These are phyloP conservation scores for Tolypocladium amazonense DNA, from an alignment of 2,329 filamentous ascomycete species.

Conservation along the genomic window DNA sequence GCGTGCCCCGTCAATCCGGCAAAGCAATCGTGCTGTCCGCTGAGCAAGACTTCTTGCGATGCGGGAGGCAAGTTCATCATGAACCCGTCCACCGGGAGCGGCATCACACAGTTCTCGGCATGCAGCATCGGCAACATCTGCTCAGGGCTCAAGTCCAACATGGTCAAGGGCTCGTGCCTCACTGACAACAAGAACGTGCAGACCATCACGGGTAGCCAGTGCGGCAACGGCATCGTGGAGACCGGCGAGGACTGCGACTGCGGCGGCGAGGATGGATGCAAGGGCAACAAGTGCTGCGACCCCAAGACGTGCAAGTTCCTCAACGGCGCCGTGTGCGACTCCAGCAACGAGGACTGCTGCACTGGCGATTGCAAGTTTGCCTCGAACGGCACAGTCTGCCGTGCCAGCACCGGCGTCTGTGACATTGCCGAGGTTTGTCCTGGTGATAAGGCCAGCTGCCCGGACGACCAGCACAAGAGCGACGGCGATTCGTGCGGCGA, in stretches of 20 bases:
- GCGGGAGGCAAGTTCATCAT: slow-evolving; percentile 79
- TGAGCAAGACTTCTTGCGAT: slow-evolving; percentile 57
- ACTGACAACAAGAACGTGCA: slow-evolving; percentile 76
- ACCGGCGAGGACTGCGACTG: slow-evolving; percentile 93
- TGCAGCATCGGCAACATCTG: slow-evolving; percentile 94
- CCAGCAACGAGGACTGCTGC: slow-evolving; percentile 75
- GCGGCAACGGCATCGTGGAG: slow-evolving; percentile 96
- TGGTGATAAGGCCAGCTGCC: slow-evolving; percentile 63
- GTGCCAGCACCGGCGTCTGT: slow-evolving; percentile 67
- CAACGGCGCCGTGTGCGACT: slow-evolving; percentile 64
- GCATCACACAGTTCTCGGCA: slow-evolving; percentile 71
- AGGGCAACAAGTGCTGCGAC: slow-evolving; percentile 72
- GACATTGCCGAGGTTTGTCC: slow-evolving; percentile 79
- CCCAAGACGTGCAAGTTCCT: slow-evolving; percentile 79
- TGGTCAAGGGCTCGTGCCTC: slow-evolving; percentile 61
- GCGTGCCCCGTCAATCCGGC: slow-evolving; percentile 54
- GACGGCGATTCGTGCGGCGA: slow-evolving; percentile 65
- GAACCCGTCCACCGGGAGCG: slow-evolving; percentile 75
- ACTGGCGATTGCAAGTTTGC: slow-evolving; percentile 55
- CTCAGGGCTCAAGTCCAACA: slow-evolving; percentile 67
- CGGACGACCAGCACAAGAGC: slow-evolving; percentile 54
- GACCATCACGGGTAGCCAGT: slow-evolving; percentile 74
- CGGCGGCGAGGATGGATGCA: slow-evolving; percentile 64
- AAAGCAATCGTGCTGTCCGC: slow-evolving; percentile 64
- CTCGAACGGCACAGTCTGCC: slow-evolving; percentile 62